Base-by-base conservation (phyloP, 1,139 yeast genomes). In the Kodamaea fungicola region DNA sequence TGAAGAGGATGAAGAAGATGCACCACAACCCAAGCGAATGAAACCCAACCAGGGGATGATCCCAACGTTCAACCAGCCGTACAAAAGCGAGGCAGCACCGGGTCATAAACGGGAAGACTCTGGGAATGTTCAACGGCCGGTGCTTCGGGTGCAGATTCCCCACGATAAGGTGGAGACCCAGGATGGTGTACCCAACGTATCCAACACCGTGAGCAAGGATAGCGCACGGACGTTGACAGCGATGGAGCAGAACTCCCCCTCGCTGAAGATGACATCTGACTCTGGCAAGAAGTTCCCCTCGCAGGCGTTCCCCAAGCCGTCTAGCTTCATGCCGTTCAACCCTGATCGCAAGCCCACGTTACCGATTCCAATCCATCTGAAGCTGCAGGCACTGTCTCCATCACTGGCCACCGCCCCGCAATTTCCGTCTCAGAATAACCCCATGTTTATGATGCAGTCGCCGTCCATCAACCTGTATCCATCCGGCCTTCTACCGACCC, bases 81-180 rank as follows among this genome's bases (percentile, higher is more conserved):
- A 42, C 25, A 41, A 43, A 23, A 40, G 39, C 10, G 46, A 44
- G 5, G 28, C 33, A 4, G 42, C 35, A 4, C 39, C 39, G 4
- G 34, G 32, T n/a, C 48, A 43, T 28, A 44, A 45, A 16, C 42
- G 47, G 9, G 52, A 43, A 8, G 52, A 48, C 19, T 42, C 50
- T 3, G 35, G 39, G 22, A 40, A 31, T 12, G 37, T 45, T 2
- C 64, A 63, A 24, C 54, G 80, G 35, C 80, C 80, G 2, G 61
- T 74, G 3, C 54, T 75, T 27, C 51, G 80, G 36, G 79, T 75
- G 8, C 78, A 73, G 52, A 74, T 74, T 27, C 80, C 80, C 0
- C 56, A 60, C 0, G 75, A 68, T 46, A 33, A 8, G 32, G 29
- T 22, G 35, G 38, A 9, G 26, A 30, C 29, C 8, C 29, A 9